Conservation (phyloP, 164 flowering plant species). For the Platanus orientalis region DNA sequence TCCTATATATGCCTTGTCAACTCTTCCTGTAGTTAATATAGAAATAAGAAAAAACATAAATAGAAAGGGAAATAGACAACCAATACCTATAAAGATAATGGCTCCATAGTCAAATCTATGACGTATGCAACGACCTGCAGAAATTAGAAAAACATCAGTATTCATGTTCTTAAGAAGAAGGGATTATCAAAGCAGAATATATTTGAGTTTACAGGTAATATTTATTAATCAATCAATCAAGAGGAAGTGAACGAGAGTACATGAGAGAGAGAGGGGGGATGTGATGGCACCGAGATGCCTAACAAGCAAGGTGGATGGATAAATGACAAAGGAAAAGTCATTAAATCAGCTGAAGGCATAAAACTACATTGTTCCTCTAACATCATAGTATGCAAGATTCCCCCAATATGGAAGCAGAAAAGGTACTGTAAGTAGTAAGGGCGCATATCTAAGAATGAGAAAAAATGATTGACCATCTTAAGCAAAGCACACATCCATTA, state of each 20-base stretch:
- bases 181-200: background rate
- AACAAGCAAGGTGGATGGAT: too few relatives aligned
- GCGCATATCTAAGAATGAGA: too few relatives aligned
- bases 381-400: too few relatives aligned
- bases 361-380: background rate
- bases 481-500: too few relatives aligned
- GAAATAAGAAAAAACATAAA: background rate
- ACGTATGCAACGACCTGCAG: slow-evolving; percentile 87
- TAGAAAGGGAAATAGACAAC: slow-evolving; percentile 8
- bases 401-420: too few relatives aligned
- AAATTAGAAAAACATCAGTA: slow-evolving; percentile 10
- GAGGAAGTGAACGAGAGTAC: background rate
- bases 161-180: background rate
- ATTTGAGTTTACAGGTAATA: background rate
- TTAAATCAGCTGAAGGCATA: background rate
- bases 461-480: too few relatives aligned
- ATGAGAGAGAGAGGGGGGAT: too few relatives aligned
- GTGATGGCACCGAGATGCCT: too few relatives aligned
- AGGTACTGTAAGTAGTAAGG: too few relatives aligned
- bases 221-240: background rate
- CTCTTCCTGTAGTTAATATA: background rate
- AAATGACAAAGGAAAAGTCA: background rate
- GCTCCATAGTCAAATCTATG: slow-evolving; percentile 93
- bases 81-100: slow-evolving; percentile 77
- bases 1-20: too few relatives aligned